Base-by-base conservation (phyloP, 768 basidiomycete genomes). In the Fomitopsis serialis region DNA sequence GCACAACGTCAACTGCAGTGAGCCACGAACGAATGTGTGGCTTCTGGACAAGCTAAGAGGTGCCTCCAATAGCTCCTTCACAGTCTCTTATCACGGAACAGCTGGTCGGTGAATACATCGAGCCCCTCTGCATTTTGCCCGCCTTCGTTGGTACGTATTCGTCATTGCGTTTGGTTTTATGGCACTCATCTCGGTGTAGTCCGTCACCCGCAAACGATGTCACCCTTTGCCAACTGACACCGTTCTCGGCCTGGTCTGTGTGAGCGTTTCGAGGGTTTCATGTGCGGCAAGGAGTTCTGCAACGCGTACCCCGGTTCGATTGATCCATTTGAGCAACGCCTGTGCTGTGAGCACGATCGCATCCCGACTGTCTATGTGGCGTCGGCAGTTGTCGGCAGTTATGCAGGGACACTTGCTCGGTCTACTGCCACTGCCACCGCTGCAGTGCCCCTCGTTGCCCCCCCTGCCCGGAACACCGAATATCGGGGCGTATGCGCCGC, bases 291-390 rank as follows among this genome's bases (percentile, higher is more conserved):
- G 78, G 96, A 98, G 72, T 85, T 98, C 71, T 95, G 92, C 78
- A 98, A 99, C 64, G 96, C 97, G 22, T 99, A 99, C 69, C 98
- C 97, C 40, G 97, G 98, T 77, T 81, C 98, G 78, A 99, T 98
- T 73, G 97, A 99, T 72, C 97, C 93, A 0, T 96, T 95, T 66
- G 92, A 94, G 70, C 97, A 99, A 72, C 79, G 94, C 34, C 74
- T 92, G 63, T 84, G 97, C 58, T 99, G 98, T 71, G 92, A 96
- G 71, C n/a, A n/a, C n/a, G n/a, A n/a, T n/a, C n/a, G n/a, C n/a
- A n/a, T n/a, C n/a, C n/a, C n/a, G n/a, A n/a, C n/a, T n/a, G n/a
- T n/a, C n/a, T n/a, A n/a, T n/a, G n/a, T n/a, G n/a, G n/a, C n/a
- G n/a, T n/a, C n/a, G n/a, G n/a, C n/a, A n/a, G n/a, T n/a, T n/a